Conservation (phyloP, 2,329 filamentous ascomycete genomes). For the Scedosporium dehoogii region DNA sequence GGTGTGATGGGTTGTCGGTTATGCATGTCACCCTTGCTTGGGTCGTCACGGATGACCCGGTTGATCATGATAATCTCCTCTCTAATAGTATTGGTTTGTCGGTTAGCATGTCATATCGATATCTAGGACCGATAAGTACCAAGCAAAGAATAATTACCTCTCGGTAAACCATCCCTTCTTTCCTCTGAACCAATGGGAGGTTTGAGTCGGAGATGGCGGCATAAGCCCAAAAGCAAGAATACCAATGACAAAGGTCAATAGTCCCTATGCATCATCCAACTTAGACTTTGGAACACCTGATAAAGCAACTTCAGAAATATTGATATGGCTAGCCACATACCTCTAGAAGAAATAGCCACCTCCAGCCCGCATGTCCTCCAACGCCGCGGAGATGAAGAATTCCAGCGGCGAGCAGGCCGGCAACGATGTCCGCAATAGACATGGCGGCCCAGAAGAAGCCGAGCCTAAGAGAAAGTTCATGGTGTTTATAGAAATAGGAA, state of each 20-base stretch:
- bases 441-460: constrained; percentile 32
- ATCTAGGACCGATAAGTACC: background rate
- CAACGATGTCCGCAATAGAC: constrained; percentile 28
- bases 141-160: constrained; percentile 16
- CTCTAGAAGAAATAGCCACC: constrained; percentile 49
- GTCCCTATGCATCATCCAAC: constrained; percentile 15
- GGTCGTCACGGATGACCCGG: constrained; percentile 47
- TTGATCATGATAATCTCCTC: constrained; percentile 54
- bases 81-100: constrained; percentile 13
- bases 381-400: constrained; percentile 30
- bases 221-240: constrained; percentile 44
- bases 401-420: constrained; percentile 26
- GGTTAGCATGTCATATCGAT: too few relatives aligned
- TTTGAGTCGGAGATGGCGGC: constrained; percentile 41
- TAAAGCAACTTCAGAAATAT: background rate
- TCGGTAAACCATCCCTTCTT: constrained; percentile 51
- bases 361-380: constrained; percentile 25
- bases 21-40: constrained; percentile 49
- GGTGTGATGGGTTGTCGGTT: constrained; percentile 47
- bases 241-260: constrained; percentile 36
- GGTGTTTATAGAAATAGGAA: constrained; percentile 33
- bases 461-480: constrained; percentile 27
- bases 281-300: background rate
- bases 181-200: constrained; percentile 41
- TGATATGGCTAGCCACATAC: constrained; percentile 16